Evolutionary conservation across 768 basidiomycete species (phyloP), one percentile per base, ranked within the genome.

Genomic region (Boletus rubropictus): DNA sequence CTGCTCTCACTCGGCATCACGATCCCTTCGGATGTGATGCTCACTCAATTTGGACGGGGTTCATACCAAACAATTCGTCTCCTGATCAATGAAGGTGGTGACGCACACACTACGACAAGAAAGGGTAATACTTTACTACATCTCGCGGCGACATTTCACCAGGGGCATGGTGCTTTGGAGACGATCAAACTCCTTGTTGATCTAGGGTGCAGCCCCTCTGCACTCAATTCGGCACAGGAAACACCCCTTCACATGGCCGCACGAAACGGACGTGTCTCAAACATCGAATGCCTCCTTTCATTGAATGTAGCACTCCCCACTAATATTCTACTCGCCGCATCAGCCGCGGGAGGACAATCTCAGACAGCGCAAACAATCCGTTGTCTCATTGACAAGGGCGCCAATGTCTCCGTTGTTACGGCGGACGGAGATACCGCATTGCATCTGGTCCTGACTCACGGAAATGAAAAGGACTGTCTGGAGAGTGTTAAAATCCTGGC

Each of bases 111-210:
- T 3, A 1, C 20, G 14, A 1, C 40, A 10, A 15, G 20, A 1
- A 2, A 14, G 3, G 40, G 28, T 2, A 8, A 42, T 7, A 41
- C 28, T 2, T n/a, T 41, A 1, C 28, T 42, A 20, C 40, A 42
- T 42, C 0, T 2, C 6, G 20, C 20, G 1, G 28, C 28, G 5
- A 3, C 1, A 5, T 8, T 21, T 21, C 0, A 0, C 1, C 1
- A 1, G 1, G 40, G 29, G 6, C 1, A 20, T 9, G 14, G 28
- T 11, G 28, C 40, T 0, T 12, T 42, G 20, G 28, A 21, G 1
- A 10, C 28, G 5, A 5, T 3, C 8, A 21, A 42, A 31, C 14
- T 11, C 3, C 5, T 42, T 20, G 34, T 36, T 18, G 24, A 11
- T 12, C 17, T 33, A 6, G 43, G 34, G 6, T 44, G 43, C 11